phyloP scores from a whole-genome alignment of 441 rosid genomes.

The Theobroma grandiflorum region DNA sequence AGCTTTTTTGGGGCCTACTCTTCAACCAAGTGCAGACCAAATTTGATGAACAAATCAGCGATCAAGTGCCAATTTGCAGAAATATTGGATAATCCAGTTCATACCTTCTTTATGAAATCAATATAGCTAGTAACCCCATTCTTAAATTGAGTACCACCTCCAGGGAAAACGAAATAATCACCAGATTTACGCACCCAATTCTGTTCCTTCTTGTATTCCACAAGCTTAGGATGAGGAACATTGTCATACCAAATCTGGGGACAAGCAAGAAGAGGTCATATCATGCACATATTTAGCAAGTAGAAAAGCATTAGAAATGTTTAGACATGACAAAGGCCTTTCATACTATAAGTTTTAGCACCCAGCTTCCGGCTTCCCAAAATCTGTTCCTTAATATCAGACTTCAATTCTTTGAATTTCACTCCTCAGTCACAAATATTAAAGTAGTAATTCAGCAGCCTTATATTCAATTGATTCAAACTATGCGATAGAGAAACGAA shows the following conservation, averaged over 20 bases:
- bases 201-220: slow-evolving; percentile 93
- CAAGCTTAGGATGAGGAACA: slow-evolving; percentile 92
- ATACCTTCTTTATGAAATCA: slow-evolving; percentile 67
- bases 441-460: not conserved
- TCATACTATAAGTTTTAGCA: slow-evolving; percentile 6
- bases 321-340: not conserved
- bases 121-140: slow-evolving; percentile 73
- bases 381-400: not conserved
- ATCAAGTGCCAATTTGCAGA: slow-evolving; percentile 4
- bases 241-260: slow-evolving; percentile 80
- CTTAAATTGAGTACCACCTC: slow-evolving; percentile 95
- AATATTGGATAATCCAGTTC: not conserved
- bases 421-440: not conserved
- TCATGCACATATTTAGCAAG: not conserved
- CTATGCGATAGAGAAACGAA: not conserved
- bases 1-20: not conserved
- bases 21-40: not conserved
- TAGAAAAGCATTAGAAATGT: not conserved
- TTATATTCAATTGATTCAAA: not conserved
- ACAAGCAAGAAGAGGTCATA: slow-evolving; percentile 18
- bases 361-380: not conserved
- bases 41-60: not conserved
- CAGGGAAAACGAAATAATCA: slow-evolving; percentile 78
- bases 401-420: not conserved
- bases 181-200: slow-evolving; percentile 80